Conservation (phyloP, 2,329 filamentous ascomycete species). For the Waltergamsia citrina region DNA sequence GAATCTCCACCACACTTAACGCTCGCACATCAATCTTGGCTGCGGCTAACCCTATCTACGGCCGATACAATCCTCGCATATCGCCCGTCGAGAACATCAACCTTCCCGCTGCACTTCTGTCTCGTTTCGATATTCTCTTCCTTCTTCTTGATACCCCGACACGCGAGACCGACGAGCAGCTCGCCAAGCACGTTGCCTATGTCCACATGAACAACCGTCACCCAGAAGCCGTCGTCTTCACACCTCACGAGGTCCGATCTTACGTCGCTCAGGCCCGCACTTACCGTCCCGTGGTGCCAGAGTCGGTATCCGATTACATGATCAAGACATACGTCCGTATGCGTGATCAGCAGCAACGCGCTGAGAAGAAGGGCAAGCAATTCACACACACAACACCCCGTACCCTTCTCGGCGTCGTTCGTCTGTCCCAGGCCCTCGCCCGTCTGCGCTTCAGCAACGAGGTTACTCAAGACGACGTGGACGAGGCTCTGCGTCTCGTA, state of each 20-base stretch:
- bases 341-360: conserved; percentile 82
- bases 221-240: conserved; percentile 70
- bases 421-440: conserved; percentile 87
- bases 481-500: conserved; percentile 83
- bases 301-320: conserved; percentile 86
- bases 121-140: conserved; percentile 95
- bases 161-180: conserved; percentile 81
- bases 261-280: conserved; percentile 91
- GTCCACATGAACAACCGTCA: conserved; percentile 97
- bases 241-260: conserved; percentile 85
- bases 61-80: conserved; percentile 94
- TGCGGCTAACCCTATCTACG: conserved; percentile 93
- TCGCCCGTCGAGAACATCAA: conserved; percentile 99
- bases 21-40: conserved; percentile 92
- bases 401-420: conserved; percentile 85
- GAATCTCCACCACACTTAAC: conserved; percentile 72
- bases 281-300: conserved; percentile 79
- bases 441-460: conserved; percentile 79
- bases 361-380: conserved; percentile 83
- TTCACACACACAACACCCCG: conserved; percentile 92
- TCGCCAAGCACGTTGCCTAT: conserved; percentile 90
- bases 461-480: conserved; percentile 86
- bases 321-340: conserved; percentile 93
- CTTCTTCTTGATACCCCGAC: conserved; percentile 90
- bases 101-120: conserved; percentile 89